Evolutionary conservation across 2,329 filamentous ascomycete species (phyloP), one percentile per base, ranked within the genome.

Genomic region (Tolypocladium tundrense): DNA sequence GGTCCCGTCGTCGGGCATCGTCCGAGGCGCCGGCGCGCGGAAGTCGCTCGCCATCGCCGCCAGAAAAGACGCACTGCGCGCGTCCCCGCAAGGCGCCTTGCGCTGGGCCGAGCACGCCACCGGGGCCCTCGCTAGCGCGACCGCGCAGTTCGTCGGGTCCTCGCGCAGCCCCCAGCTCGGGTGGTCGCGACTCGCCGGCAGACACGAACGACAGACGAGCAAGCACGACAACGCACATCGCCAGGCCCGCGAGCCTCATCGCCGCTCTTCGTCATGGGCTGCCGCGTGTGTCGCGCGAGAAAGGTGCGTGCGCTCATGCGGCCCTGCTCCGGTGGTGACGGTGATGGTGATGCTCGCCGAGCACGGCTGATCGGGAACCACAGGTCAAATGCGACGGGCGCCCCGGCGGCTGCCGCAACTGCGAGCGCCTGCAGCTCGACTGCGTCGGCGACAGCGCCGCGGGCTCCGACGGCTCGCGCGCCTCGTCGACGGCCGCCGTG

Each of bases 361-460:
- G 5, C 16, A 7, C 48, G 48, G 48, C 48, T 51, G 27, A 51
- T 51, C 53, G 37, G 37, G 43, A 55, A 4, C 7, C 16, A 8
- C 64, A 75, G 72, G 72, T 75, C 66, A 74, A 74, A 66, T 75
- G 72, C 61, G 72, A 75, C 60, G 72, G 72, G 53, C 69, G 72
- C n/a, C 71, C 72, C 43, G 68, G 73, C 63, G 72, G 72, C 62
- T 75, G 72, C 64, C 72, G 72, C 64, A 75, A 75, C 63, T 75
- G 72, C 61, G 72, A 75, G 64, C 71, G 72, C 45, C 72, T 75
- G 54, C 72, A 75, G 64, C 70, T 75, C 54, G 71, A 73, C 58
- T 75, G 72, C 60, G 71, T 73, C 56, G 69, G 68, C 56, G 70
- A 73, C 56, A 69, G 72, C 39, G 70, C 70, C 33, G 62, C 64